Evolutionary conservation across 495 filamentous ascomycete species (phyloP).

Genomic region (Melanomma pulvis-pyrius): DNA sequence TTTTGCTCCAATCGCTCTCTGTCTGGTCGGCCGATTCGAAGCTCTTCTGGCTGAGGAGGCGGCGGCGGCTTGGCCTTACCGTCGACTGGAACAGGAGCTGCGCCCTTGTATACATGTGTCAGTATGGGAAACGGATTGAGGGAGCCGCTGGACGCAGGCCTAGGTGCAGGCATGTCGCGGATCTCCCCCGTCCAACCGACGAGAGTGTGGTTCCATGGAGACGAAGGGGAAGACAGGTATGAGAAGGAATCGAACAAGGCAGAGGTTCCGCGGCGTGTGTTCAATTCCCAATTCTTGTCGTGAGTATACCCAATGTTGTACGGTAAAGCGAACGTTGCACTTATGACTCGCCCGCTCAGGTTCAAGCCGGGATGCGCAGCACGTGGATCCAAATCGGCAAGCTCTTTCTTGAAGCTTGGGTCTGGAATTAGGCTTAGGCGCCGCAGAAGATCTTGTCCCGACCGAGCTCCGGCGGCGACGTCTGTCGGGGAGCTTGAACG

Average conservation of each 20-base stretch:
- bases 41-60: constrained; percentile 62
- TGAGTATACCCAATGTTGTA: constrained; percentile 69
- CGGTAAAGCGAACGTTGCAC: constrained; percentile 82
- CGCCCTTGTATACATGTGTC: constrained; percentile 58
- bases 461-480: constrained; percentile 55
- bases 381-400: constrained; percentile 62
- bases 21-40: constrained; percentile 67
- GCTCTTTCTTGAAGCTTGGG: constrained; percentile 51
- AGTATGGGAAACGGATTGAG: constrained; percentile 28
- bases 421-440: constrained; percentile 60
- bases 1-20: constrained; percentile 68
- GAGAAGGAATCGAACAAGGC: constrained; percentile 87
- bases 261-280: constrained; percentile 77
- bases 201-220: constrained; percentile 81
- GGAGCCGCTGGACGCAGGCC: constrained; percentile 45
- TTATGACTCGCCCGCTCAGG: constrained; percentile 82
- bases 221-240: constrained; percentile 74
- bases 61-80: constrained; percentile 55
- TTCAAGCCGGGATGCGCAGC: constrained; percentile 66
- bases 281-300: constrained; percentile 76
- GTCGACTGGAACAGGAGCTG: constrained; percentile 73
- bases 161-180: constrained; percentile 26
- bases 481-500: constrained; percentile 48
- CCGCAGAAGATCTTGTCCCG: constrained; percentile 64
- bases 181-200: constrained; percentile 95